phyloP scores from a whole-genome alignment of 306 rosid genomes.

The Cicer chorassanicum region DNA sequence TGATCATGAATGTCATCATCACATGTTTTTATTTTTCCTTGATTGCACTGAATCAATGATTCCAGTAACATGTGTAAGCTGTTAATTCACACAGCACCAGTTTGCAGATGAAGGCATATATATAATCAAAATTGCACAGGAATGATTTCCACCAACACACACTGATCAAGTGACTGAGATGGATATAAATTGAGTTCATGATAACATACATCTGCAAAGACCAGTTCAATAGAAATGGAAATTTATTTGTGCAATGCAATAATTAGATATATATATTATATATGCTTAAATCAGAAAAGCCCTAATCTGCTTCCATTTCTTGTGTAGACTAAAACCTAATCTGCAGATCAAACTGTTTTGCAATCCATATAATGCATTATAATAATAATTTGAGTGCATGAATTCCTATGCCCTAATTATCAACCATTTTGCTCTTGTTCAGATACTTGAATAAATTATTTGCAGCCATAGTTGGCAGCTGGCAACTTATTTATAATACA shows the following conservation, averaged over 20 bases:
- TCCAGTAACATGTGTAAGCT: constrained; percentile 2
- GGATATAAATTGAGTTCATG: neutral
- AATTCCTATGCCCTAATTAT: constrained; percentile 41
- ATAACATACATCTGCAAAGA: neutral
- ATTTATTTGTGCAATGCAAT: neutral
- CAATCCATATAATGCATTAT: neutral
- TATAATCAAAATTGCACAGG: neutral
- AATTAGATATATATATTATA: neutral
- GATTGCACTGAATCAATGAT: constrained; percentile 11
- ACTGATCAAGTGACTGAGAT: constrained; percentile 12
- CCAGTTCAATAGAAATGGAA: constrained; percentile 1
- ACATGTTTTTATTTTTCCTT: neutral
- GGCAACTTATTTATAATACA: neutral
- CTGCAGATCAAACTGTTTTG: neutral
- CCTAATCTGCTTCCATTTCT: constrained; percentile 13
- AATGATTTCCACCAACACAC: constrained; percentile 16
- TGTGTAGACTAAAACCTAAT: constrained; percentile 19
- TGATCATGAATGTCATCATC: neutral
- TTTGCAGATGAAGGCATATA: constrained; percentile 9
- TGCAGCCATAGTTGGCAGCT: neutral
- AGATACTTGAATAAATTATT: constrained; percentile 14
- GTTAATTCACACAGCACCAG: neutral
- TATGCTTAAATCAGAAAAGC: constrained; percentile 20
- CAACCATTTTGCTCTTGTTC: constrained; percentile 33
- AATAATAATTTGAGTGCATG: constrained; percentile 12